These are phyloP conservation scores for Capsella rubella DNA, from an alignment of 441 rosid genomes.

Conservation along the genomic window DNA sequence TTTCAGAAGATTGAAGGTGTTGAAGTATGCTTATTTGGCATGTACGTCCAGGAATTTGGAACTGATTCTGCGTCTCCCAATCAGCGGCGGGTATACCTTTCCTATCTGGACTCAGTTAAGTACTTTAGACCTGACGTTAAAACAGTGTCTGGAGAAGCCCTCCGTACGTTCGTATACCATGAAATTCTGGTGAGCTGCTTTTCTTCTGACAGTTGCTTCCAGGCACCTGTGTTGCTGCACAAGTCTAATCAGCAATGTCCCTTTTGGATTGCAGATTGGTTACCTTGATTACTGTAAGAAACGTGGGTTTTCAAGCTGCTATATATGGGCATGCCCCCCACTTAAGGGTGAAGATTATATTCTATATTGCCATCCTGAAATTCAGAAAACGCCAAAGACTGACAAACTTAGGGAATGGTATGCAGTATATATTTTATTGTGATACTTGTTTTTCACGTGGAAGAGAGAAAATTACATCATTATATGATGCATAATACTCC, in stretches of 20 bases:
- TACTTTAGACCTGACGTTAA: slow-evolving; percentile 96
- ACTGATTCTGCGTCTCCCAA: slow-evolving; percentile 85
- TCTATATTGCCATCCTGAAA: slow-evolving; percentile 97
- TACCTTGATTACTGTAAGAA: slow-evolving; percentile 98
- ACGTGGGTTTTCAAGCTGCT: slow-evolving; percentile 99
- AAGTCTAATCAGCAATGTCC: slow-evolving; percentile 6
- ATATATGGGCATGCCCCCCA: slow-evolving; percentile 99
- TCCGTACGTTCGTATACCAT: slow-evolving; percentile 97
- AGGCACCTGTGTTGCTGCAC: slow-evolving; percentile 29
- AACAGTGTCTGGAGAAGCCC: slow-evolving; percentile 97
- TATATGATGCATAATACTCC: slow-evolving; percentile 8
- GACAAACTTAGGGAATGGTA: slow-evolving; percentile 98
- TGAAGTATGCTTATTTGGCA: slow-evolving; percentile 98
- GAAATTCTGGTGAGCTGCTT: slow-evolving; percentile 82
- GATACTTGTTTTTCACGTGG: slow-evolving; percentile 21
- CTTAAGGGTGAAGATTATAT: slow-evolving; percentile 99
- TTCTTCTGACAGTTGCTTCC: slow-evolving; percentile 28
- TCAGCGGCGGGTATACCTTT: slow-evolving; percentile 95
- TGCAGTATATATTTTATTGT: slow-evolving; percentile 37
- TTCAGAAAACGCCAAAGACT: slow-evolving; percentile 98
- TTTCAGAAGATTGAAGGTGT: slow-evolving; percentile 99
- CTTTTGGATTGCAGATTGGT: slow-evolving; percentile 71
- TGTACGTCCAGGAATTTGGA: slow-evolving; percentile 99
- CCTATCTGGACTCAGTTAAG: slow-evolving; percentile 95
- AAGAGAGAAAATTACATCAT: slow-evolving; percentile 16